A percentile compares a stretch with the other conserved stretches of the same genome.
Conservation (phyloP, 768 basidiomycete species). For the Auriscalpium microsporum region DNA sequence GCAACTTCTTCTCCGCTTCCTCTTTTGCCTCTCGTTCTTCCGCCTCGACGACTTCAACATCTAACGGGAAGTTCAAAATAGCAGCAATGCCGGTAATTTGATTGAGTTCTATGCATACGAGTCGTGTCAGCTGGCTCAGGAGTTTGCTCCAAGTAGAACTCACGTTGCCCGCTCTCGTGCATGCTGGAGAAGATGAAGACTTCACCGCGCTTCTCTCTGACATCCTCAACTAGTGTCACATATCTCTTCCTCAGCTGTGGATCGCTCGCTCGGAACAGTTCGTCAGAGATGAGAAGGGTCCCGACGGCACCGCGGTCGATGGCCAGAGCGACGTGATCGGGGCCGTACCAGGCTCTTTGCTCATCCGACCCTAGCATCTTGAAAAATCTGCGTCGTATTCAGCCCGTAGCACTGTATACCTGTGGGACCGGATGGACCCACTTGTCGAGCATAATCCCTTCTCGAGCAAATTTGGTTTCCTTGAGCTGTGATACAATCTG, state of each 20-base stretch:
- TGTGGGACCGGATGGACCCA: slow-evolving; percentile 20
- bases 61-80: slow-evolving; percentile 90
- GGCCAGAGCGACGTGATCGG: slow-evolving; percentile 86
- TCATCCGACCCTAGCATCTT: slow-evolving; percentile 96
- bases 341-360: slow-evolving; percentile 97
- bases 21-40: slow-evolving; percentile 76
- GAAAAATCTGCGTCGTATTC: slow-evolving; percentile 61
- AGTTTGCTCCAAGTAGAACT: slow-evolving; percentile 22
- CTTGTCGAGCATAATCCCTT: slow-evolving; percentile 89
- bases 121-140: neutral
- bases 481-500: slow-evolving; percentile 73
- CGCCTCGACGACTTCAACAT: slow-evolving; percentile 89
- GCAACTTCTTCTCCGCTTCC: slow-evolving; percentile 24
- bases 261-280: slow-evolving; percentile 84
- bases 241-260: slow-evolving; percentile 72
- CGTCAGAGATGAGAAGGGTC: slow-evolving; percentile 90
- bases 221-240: slow-evolving; percentile 81
- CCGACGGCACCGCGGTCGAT: slow-evolving; percentile 91
- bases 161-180: slow-evolving; percentile 98
- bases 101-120: slow-evolving; percentile 66
- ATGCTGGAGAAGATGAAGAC: slow-evolving; percentile 98
- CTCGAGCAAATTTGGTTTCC: slow-evolving; percentile 93
- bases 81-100: slow-evolving; percentile 93
- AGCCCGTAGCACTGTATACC: neutral
- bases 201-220: slow-evolving; percentile 83